Percentiles rank a stretch among this genome's conserved stretches.
These are phyloP conservation scores for Naganishia cerealis DNA, from an alignment of 1,284 basidiomycete species.

Conservation along the genomic window DNA sequence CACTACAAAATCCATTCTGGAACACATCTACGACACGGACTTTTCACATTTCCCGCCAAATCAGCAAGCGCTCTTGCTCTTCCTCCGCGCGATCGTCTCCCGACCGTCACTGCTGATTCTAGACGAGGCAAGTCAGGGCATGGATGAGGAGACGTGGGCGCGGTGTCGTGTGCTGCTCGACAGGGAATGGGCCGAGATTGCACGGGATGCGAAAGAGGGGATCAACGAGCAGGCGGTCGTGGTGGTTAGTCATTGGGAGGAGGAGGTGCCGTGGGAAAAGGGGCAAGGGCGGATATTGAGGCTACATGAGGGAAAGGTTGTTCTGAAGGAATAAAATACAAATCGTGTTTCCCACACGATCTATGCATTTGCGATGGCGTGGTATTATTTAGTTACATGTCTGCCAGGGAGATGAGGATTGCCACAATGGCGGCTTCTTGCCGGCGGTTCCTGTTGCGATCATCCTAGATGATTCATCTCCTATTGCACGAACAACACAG, in stretches of 20 bases:
- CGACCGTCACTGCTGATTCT: conserved; percentile 69
- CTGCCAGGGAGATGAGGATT: not conserved
- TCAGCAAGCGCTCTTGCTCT: conserved; percentile 73
- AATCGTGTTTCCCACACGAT: not conserved
- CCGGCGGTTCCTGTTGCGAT: too few species aligned
- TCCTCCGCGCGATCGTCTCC: conserved; percentile 78
- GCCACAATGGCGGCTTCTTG: too few species aligned
- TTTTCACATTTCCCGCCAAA: conserved; percentile 68
- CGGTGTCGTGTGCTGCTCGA: conserved; percentile 65
- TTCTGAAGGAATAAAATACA: not conserved
- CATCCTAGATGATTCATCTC: too few species aligned
- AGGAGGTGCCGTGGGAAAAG: conserved; percentile 62
- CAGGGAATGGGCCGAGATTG: conserved; percentile 58
- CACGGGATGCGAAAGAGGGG: conserved; percentile 43
- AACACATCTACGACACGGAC: conserved; percentile 42
- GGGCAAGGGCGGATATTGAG: conserved; percentile 31
- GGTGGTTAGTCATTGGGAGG: conserved; percentile 83
- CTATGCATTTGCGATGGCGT: not conserved
- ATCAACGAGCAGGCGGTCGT: conserved; percentile 67
- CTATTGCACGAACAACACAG: too few species aligned
- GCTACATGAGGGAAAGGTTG: conserved; percentile 32
- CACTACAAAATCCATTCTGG: conserved; percentile 36
- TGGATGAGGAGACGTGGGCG: conserved; percentile 71
- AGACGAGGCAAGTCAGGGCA: conserved; percentile 87
- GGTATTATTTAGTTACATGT: not conserved